Evolutionary conservation across 495 filamentous ascomycete genomes (phyloP), one percentile per base, ranked within the genome.

Genomic region (Astrocystis sublimbata): DNA sequence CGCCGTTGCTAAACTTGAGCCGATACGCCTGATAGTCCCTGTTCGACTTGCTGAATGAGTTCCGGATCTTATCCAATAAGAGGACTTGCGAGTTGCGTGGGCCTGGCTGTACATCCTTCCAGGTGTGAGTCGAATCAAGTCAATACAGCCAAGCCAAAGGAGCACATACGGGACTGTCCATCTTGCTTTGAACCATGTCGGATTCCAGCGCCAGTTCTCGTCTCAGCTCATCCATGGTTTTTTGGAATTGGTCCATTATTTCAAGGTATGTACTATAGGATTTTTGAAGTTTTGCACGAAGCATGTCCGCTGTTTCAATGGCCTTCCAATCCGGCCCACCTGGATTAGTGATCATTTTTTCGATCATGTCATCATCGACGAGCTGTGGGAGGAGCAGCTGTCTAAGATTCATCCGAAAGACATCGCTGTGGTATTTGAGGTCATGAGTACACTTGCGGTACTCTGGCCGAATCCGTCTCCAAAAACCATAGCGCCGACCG

Each of bases 191-290:
- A 13, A 3, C 9, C n/a, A n/a, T n/a, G 35, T 38, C 9, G 9
- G 4, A 12, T 12, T 38, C 28, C 13, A 17, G 17, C 7, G 33
- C 33, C 35, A 33, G 12, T n/a, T 52, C 49, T 33, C 17, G 21
- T 4, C 17, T 52, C 9, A 52, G 26, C 21, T 33, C 19, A 17
- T 17, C 5, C 51, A 67, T 59, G 2, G 61, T 41, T n/a, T 41
- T 4, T 21, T 57, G 6, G 1, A 67, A 57, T 1, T 31, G 51
- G n/a, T 43, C n/a, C 33, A 69, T 51, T 17, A 41, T 60, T 30
- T 62, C 57, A n/a, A 69, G 6, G 33, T 69, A 69, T 12, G 58
- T 45, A 6, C 49, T 21, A 21, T 69, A 69, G 1, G 64, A 50
- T 9, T 64, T 53, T 7, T 21, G 33, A 0, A 67, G 61, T 19